Conservation (phyloP, 768 basidiomycete genomes). For the Mycena filopes region DNA sequence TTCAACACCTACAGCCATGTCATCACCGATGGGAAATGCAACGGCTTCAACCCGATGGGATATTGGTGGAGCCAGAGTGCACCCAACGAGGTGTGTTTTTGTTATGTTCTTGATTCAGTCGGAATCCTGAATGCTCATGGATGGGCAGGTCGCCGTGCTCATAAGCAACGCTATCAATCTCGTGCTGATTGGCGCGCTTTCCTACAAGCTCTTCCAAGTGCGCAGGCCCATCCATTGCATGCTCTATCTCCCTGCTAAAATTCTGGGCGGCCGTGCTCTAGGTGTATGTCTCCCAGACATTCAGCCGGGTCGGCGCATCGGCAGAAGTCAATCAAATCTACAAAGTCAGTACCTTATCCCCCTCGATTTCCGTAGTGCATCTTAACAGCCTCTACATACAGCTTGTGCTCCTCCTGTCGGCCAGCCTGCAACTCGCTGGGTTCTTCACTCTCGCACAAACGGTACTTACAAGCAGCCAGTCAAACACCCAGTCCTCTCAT, state of each 20-base stretch:
- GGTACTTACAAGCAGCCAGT: neutral
- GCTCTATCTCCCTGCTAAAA: neutral
- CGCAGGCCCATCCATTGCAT: conserved; percentile 4
- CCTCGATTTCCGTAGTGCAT: neutral
- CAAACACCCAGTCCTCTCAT: neutral
- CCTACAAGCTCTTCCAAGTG: conserved; percentile 56
- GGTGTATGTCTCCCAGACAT: conserved; percentile 58
- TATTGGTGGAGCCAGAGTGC: conserved; percentile 53
- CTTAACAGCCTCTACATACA: conserved; percentile 27
- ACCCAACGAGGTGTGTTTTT: conserved; percentile 49
- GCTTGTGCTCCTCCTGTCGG: conserved; percentile 62
- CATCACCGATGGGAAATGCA: conserved; percentile 52
- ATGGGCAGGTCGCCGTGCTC: conserved; percentile 52
- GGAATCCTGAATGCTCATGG: no score
- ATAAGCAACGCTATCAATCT: conserved; percentile 51
- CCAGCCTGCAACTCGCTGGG: conserved; percentile 56
- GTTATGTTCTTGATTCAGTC: neutral
- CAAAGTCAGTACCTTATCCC: conserved; percentile 47
- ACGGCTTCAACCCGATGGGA: conserved; percentile 51
- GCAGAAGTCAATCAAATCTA: conserved; percentile 56
- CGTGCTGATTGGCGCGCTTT: conserved; percentile 49
- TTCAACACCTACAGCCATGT: conserved; percentile 31
- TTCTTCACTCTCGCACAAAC: conserved; percentile 62
- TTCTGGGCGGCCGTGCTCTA: conserved; percentile 26
- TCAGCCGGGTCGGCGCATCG: conserved; percentile 62